Evolutionary conservation across 2,329 filamentous ascomycete genomes (phyloP).

Genomic region (Colletotrichum sp.): DNA sequence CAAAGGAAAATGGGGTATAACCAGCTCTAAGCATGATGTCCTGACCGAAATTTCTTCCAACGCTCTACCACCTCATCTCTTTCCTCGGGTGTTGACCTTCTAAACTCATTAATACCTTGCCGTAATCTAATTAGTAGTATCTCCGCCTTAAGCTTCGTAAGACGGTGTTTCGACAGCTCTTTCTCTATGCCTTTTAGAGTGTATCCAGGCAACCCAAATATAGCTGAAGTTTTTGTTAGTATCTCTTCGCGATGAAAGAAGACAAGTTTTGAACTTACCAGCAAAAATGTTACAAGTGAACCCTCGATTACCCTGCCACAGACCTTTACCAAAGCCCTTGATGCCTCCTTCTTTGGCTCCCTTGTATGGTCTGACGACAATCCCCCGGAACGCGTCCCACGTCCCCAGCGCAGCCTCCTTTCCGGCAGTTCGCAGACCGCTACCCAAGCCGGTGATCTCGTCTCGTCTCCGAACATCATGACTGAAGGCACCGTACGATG

Average conservation of each 20-base stretch:
- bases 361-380: conserved; percentile 67
- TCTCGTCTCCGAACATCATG: conserved; percentile 67
- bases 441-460: conserved; percentile 71
- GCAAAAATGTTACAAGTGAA: conserved; percentile 49
- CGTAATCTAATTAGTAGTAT: conserved; percentile 35
- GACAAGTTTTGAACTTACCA: conserved; percentile 19
- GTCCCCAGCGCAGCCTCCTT: conserved; percentile 69
- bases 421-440: conserved; percentile 62
- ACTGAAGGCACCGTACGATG: conserved; percentile 68
- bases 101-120: conserved; percentile 32
- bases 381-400: conserved; percentile 71
- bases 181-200: conserved; percentile 59
- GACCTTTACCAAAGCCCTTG: conserved; percentile 66
- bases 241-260: background rate
- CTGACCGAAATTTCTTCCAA: conserved; percentile 26
- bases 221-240: conserved; percentile 31
- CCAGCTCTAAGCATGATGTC: background rate
- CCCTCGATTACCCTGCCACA: conserved; percentile 48
- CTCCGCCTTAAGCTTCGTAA: conserved; percentile 36
- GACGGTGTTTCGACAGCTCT: conserved; percentile 41
- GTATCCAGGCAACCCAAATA: conserved; percentile 54
- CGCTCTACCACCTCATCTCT: conserved; percentile 26
- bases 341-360: conserved; percentile 67
- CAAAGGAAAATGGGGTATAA: conserved; percentile 9
- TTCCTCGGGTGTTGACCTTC: conserved; percentile 23